phyloP scores from a whole-genome alignment of 2,329 filamentous ascomycete species.

The Fusarium globosum region DNA sequence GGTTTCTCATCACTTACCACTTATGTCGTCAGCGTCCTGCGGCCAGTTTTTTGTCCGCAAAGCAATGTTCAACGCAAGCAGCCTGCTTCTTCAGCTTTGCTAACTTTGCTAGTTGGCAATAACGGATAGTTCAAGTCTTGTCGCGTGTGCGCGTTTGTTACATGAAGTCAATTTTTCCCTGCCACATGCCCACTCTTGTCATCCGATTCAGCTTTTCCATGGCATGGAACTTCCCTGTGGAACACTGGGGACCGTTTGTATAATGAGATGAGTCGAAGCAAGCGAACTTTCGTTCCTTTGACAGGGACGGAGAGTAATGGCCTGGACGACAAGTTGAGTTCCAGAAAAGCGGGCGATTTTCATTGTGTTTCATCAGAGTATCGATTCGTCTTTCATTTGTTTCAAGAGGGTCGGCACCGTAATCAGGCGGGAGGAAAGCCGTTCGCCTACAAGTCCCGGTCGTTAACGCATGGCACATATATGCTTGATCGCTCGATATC shows the following conservation, averaged over 20 bases:
- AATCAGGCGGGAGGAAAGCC: neutral
- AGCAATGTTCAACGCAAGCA: slow-evolving; percentile 6
- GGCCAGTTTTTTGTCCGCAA: neutral
- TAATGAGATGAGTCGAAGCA: neutral
- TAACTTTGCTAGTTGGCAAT: neutral
- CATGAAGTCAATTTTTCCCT: neutral
- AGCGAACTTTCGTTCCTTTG: neutral
- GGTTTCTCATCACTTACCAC: neutral
- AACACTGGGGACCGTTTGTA: neutral
- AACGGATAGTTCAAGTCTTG: neutral
- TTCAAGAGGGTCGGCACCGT: slow-evolving; percentile 6
- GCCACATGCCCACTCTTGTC: slow-evolving; percentile 14
- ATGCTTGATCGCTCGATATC: slow-evolving; percentile 13
- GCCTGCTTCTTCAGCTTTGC: slow-evolving; percentile 1
- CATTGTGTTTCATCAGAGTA: slow-evolving; percentile 8
- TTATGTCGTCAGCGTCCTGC: neutral
- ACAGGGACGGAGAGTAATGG: neutral
- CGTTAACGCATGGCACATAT: slow-evolving; percentile 10
- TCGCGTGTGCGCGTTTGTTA: neutral
- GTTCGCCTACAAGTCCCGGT: neutral
- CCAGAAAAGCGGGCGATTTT: neutral
- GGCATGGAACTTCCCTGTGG: neutral
- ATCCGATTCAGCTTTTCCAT: slow-evolving; percentile 12
- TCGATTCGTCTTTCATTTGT: slow-evolving; percentile 22
- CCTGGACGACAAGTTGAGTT: neutral